These are phyloP conservation scores for Mortierella sp. DNA, from an alignment of 371 early-diverging fungal genomes.

Conservation along the genomic window DNA sequence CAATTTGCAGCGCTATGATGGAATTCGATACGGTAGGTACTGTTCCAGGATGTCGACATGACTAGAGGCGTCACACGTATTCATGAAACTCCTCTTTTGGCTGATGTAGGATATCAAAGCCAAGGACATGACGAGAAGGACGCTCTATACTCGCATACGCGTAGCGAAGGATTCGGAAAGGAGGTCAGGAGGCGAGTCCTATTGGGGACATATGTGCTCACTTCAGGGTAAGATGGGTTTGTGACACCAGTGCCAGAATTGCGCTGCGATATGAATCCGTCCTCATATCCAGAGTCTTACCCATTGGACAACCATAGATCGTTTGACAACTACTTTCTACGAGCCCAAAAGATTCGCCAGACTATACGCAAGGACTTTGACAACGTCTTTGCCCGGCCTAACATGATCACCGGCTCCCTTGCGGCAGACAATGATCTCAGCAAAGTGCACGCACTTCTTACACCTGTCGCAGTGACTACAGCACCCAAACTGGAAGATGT, in stretches of 20 bases:
- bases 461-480: slow-evolving; percentile 74
- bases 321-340: slow-evolving; percentile 73
- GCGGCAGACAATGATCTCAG: slow-evolving; percentile 8
- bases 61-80: background rate
- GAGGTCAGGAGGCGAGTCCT: slow-evolving; percentile 88
- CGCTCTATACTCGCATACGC: slow-evolving; percentile 67
- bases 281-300: no score
- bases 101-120: slow-evolving; percentile 57
- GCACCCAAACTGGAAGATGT: slow-evolving; percentile 66
- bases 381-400: slow-evolving; percentile 67
- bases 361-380: slow-evolving; percentile 86
- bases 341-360: slow-evolving; percentile 84
- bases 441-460: slow-evolving; percentile 74
- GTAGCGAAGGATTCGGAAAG: slow-evolving; percentile 79
- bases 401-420: slow-evolving; percentile 53
- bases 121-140: slow-evolving; percentile 31
- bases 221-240: slow-evolving; percentile 65
- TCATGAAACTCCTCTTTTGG: background rate
- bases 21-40: slow-evolving; percentile 80
- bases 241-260: no score
- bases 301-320: slow-evolving; percentile 56
- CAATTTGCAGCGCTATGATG: slow-evolving; percentile 91
- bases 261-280: no score
- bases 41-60: no score
- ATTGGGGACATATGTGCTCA: slow-evolving; percentile 87